Base-by-base conservation (phyloP, 345 rosid species). In the Hypericum androsaemum region DNA sequence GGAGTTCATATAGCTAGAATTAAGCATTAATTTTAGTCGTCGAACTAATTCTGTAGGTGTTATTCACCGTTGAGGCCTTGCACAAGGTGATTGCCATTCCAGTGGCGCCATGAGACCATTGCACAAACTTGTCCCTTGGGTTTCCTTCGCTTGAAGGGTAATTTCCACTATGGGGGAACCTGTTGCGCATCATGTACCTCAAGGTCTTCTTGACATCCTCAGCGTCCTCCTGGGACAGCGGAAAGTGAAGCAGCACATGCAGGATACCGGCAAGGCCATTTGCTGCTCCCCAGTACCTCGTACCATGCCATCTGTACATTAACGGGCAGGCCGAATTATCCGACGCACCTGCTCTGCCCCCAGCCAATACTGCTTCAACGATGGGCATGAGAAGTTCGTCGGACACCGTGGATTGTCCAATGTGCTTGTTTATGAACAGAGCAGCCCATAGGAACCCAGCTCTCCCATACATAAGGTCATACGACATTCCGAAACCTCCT, bases 401-500 rank as follows among this genome's bases (percentile, higher is more conserved):
- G 0, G 82, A 71, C 41, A 90, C 51, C 3, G 78, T 71, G 50
- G 68, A 89, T 52, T 65, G 43, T 35, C 89, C 88, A 5, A 90
- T 78, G 57, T 82, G 66, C 68, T 77, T 78, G 80, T 80, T 87
- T 47, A 90, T 52, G 66, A 84, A 80, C 58, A 84, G 61, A 51
- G 92, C 96, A 4, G 92, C 77, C 89, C 92, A 90, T 46, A 90
- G 61, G 56, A 90, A 90, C 43, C 98, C 98, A 16, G 96, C 95
- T 76, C 98, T 72, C 43, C 98, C 98, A 14, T 79, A 76, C 41
- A 84, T 84, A 54, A 87, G 89, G 59, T 90, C 98, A 52, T 87
- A 89, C 0, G 98, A 90, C 96, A 90, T 90, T 37, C 98, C 96
- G 9, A 90, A 77, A 12, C 98, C 95, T 11, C 98, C 98, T 73